These are phyloP conservation scores for Linnemannia hyalina DNA, from an alignment of 192 early-diverging fungal genomes.

Conservation along the genomic window DNA sequence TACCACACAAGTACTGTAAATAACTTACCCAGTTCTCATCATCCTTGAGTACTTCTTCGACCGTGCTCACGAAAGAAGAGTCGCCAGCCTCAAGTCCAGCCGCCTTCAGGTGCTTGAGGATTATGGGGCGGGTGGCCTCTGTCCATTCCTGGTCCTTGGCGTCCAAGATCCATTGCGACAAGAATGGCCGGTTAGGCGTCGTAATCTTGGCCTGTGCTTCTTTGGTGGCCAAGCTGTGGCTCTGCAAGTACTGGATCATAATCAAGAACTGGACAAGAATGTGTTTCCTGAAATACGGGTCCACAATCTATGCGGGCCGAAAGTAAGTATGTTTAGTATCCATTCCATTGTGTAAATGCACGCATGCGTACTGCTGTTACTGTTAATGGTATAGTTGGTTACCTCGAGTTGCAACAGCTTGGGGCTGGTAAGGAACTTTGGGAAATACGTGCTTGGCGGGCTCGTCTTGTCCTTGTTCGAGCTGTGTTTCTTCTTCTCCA, in stretches of 20 bases:
- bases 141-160: slow-evolving; percentile 67
- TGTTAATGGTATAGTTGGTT: slow-evolving; percentile 1
- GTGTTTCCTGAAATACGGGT: slow-evolving; percentile 87
- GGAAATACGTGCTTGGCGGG: slow-evolving; percentile 60
- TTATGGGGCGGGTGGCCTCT: slow-evolving; percentile 59
- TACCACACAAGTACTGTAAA: background rate
- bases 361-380: background rate
- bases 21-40: slow-evolving; percentile 80
- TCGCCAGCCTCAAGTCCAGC: slow-evolving; percentile 68
- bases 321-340: slow-evolving; percentile 4
- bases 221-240: slow-evolving; percentile 60
- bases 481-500: slow-evolving; percentile 27
- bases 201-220: slow-evolving; percentile 60
- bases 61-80: slow-evolving; percentile 72
- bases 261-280: slow-evolving; percentile 91
- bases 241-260: slow-evolving; percentile 80
- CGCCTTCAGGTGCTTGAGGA: slow-evolving; percentile 63
- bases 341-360: background rate
- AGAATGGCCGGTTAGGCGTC: slow-evolving; percentile 70
- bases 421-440: slow-evolving; percentile 80
- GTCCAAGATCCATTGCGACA: slow-evolving; percentile 57
- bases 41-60: slow-evolving; percentile 75
- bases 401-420: slow-evolving; percentile 84
- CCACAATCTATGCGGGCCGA: slow-evolving; percentile 72
- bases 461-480: background rate